These are phyloP conservation scores for Ascochyta lentis DNA, from an alignment of 2,329 filamentous ascomycete species.

Conservation along the genomic window DNA sequence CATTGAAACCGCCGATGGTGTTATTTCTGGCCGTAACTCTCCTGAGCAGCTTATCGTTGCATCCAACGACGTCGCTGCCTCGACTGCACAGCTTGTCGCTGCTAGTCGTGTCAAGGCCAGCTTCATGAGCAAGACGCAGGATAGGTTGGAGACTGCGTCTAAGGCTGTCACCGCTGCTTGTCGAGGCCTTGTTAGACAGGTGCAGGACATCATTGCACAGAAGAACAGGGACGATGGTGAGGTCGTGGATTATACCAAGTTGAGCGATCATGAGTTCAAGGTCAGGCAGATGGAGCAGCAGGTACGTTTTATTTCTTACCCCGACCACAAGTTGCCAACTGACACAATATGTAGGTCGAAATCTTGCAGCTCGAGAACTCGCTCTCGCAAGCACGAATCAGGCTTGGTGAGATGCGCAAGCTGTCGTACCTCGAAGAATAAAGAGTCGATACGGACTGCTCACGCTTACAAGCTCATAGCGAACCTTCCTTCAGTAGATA, in stretches of 20 bases:
- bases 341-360: slow-evolving; percentile 72
- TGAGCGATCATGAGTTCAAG: slow-evolving; percentile 97
- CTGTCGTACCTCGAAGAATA: slow-evolving; percentile 74
- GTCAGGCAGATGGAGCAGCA: slow-evolving; percentile 99
- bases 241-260: slow-evolving; percentile 82
- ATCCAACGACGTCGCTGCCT: slow-evolving; percentile 94
- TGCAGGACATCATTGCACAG: slow-evolving; percentile 92
- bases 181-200: slow-evolving; percentile 85
- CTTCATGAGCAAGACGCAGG: slow-evolving; percentile 97
- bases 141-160: slow-evolving; percentile 85
- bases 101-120: slow-evolving; percentile 95
- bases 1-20: slow-evolving; percentile 97
- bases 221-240: slow-evolving; percentile 80
- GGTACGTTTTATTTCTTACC: slow-evolving; percentile 62
- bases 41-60: slow-evolving; percentile 98
- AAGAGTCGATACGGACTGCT: background rate
- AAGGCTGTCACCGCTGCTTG: slow-evolving; percentile 93
- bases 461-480: background rate
- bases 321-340: slow-evolving; percentile 4
- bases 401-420: slow-evolving; percentile 97
- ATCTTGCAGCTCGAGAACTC: slow-evolving; percentile 94
- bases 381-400: slow-evolving; percentile 76
- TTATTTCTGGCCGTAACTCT: slow-evolving; percentile 88
- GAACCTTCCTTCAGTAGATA: slow-evolving; percentile 12
- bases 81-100: slow-evolving; percentile 94